A percentile compares a stretch with the other conserved stretches of the same genome.
Conservation (phyloP, 1,284 basidiomycete genomes). For the Austroboletus novae-zelandiae region DNA sequence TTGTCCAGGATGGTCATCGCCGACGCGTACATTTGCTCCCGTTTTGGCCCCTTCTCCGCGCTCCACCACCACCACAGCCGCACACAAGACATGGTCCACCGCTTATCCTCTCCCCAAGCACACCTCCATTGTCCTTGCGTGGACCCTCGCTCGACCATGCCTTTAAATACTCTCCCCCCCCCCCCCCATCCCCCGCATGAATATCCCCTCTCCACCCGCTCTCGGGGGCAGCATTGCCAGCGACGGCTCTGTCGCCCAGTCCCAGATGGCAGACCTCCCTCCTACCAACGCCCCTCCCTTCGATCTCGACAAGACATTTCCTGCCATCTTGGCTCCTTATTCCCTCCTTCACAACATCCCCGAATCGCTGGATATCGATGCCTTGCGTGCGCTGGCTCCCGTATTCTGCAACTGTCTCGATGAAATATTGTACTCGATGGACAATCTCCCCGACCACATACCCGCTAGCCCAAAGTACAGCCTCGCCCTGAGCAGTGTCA, state of each 20-base stretch:
- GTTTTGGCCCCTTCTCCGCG: conserved; percentile 3
- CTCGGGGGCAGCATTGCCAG: conserved; percentile 7
- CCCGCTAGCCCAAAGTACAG: conserved; percentile 22
- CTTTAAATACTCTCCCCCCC: neutral
- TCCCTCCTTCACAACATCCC: conserved; percentile 22
- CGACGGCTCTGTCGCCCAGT: conserved; percentile 12
- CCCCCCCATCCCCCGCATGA: no score
- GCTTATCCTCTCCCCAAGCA: neutral
- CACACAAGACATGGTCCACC: no score
- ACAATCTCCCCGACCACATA: conserved; percentile 19
- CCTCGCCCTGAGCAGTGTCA: conserved; percentile 20
- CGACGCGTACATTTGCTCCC: conserved; percentile 1
- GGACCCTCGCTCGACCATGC: conserved; percentile 9
- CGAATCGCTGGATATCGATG: conserved; percentile 25
- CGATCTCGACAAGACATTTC: conserved; percentile 32
- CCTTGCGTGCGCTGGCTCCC: conserved; percentile 26
- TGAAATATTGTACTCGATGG: conserved; percentile 28
- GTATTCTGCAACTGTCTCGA: conserved; percentile 25
- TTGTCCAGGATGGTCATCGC: conserved; percentile 43
- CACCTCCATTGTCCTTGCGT: conserved; percentile 21
- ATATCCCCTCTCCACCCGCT: no score
- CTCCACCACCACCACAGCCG: neutral
- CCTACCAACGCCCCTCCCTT: conserved; percentile 13
- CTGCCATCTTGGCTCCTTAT: conserved; percentile 28
- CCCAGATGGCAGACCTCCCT: conserved; percentile 1